These are phyloP conservation scores for Collybia sp. DNA, from an alignment of 768 basidiomycete genomes.

Conservation along the genomic window DNA sequence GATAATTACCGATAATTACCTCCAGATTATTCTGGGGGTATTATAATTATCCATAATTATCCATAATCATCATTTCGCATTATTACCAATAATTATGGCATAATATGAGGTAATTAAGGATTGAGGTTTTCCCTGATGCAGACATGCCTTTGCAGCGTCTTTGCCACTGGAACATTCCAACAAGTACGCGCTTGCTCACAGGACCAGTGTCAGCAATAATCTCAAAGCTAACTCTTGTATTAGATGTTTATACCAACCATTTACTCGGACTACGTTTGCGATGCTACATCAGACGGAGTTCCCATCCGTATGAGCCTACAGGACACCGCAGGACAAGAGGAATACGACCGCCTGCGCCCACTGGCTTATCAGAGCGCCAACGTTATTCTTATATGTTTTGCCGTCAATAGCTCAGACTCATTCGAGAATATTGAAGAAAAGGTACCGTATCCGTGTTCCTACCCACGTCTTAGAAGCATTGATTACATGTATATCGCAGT, in stretches of 20 bases:
- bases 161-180: too few relatives aligned
- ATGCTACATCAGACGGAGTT: slow-evolving; percentile 95
- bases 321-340: slow-evolving; percentile 99
- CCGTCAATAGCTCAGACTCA: slow-evolving; percentile 94
- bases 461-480: slow-evolving; percentile 8
- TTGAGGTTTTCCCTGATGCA: too few relatives aligned
- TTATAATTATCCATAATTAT: too few relatives aligned
- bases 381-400: slow-evolving; percentile 96
- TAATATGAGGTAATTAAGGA: too few relatives aligned
- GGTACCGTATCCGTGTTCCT: slow-evolving; percentile 35
- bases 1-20: too few relatives aligned
- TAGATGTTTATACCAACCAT: slow-evolving; percentile 54
- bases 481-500: slow-evolving; percentile 40
- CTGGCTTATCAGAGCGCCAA: slow-evolving; percentile 98
- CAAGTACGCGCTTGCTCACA: too few relatives aligned
- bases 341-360: slow-evolving; percentile 88
- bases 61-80: too few relatives aligned
- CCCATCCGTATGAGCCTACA: slow-evolving; percentile 96
- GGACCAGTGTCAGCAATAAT: too few relatives aligned
- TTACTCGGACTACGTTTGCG: slow-evolving; percentile 98
- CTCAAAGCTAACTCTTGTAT: slow-evolving; percentile 1
- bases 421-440: slow-evolving; percentile 94
- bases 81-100: too few relatives aligned
- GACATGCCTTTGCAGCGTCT: too few relatives aligned
- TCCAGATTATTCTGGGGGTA: too few relatives aligned